Percentiles rank a stretch among this genome's conserved stretches.
Evolutionary conservation across 768 basidiomycete genomes (phyloP).

Genomic region (Phanerochaete sordida): DNA sequence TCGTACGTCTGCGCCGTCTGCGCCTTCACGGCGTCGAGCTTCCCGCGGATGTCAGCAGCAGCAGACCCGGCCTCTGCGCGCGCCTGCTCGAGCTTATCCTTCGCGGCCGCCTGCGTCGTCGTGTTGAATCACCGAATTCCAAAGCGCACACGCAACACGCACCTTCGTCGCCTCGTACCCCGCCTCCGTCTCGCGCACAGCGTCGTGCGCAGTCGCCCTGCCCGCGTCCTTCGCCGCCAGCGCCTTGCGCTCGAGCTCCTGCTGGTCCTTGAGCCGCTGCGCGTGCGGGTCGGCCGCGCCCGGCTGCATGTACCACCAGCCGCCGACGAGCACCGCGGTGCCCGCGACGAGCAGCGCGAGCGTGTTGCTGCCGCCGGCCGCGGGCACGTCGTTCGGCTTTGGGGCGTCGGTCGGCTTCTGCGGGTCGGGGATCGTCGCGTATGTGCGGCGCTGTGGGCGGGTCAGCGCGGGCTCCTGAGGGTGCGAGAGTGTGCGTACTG

Average conservation of each 20-base stretch:
- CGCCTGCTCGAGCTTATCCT: constrained; percentile 26
- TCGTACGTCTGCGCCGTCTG: constrained; percentile 23
- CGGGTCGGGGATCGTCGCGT: constrained; percentile 22
- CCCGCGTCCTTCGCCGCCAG: constrained; percentile 28
- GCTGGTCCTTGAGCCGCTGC: constrained; percentile 29
- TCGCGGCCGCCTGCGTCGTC: constrained; percentile 17
- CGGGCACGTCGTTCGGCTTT: constrained; percentile 16
- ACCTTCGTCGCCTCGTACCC: constrained; percentile 36
- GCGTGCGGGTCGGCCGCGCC: constrained; percentile 17
- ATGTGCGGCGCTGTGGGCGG: constrained; percentile 17
- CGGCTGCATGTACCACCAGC: constrained; percentile 34
- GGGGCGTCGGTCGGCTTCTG: constrained; percentile 22
- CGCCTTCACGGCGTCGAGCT: constrained; percentile 24
- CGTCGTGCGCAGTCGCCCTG: constrained; percentile 27
- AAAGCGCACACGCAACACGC: constrained; percentile 9
- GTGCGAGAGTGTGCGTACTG: constrained; percentile 6
- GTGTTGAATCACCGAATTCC: no score
- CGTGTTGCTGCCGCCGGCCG: constrained; percentile 18
- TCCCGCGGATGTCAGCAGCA: constrained; percentile 23
- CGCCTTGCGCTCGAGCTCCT: constrained; percentile 27
- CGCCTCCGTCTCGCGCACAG: constrained; percentile 26
- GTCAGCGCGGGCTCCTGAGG: neutral
- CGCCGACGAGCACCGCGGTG: constrained; percentile 30
- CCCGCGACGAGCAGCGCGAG: constrained; percentile 25
- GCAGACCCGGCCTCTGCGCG: constrained; percentile 24